Percentiles rank a stretch among this genome's conserved stretches.
phyloP scores from a whole-genome alignment of 2,329 filamentous ascomycete species.

The Penicillium sp. region DNA sequence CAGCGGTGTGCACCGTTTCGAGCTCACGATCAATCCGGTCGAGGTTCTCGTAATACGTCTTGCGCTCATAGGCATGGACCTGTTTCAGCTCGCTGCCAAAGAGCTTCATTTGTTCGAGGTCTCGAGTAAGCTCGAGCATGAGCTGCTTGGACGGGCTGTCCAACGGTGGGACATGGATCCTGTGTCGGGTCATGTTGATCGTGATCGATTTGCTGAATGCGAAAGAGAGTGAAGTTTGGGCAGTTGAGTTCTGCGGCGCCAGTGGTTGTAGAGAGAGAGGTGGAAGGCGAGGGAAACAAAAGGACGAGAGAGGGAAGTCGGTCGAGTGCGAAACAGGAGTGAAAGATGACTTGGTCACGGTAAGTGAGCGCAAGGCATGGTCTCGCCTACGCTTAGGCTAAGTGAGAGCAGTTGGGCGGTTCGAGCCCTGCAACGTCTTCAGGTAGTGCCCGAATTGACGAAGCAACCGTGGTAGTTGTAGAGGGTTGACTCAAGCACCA shows the following conservation, averaged over 20 bases:
- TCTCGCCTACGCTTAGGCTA: neutral
- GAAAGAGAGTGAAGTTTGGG: neutral
- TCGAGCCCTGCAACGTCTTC: neutral
- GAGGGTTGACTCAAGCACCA: neutral
- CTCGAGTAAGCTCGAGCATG: constrained; percentile 37
- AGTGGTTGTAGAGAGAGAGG: neutral
- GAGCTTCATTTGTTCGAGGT: constrained; percentile 40
- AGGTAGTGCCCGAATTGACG: neutral
- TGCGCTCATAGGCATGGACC: constrained; percentile 41
- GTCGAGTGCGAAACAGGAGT: neutral
- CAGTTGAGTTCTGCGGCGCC: too few species aligned
- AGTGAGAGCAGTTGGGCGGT: neutral
- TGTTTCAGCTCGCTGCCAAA: constrained; percentile 42
- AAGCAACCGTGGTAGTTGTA: neutral
- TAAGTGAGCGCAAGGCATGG: neutral
- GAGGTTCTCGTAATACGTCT: constrained; percentile 53
- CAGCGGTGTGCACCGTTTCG: constrained; percentile 59
- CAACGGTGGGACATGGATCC: constrained; percentile 26
- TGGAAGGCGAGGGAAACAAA: neutral
- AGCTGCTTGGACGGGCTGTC: constrained; percentile 41
- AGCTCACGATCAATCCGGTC: constrained; percentile 60
- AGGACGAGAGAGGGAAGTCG: neutral
- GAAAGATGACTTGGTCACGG: neutral
- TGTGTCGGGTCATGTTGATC: constrained; percentile 24
- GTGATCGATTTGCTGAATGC: too few species aligned